Evolutionary conservation across 2,329 filamentous ascomycete genomes (phyloP).

Genomic region (Talaromyces funiculosus): DNA sequence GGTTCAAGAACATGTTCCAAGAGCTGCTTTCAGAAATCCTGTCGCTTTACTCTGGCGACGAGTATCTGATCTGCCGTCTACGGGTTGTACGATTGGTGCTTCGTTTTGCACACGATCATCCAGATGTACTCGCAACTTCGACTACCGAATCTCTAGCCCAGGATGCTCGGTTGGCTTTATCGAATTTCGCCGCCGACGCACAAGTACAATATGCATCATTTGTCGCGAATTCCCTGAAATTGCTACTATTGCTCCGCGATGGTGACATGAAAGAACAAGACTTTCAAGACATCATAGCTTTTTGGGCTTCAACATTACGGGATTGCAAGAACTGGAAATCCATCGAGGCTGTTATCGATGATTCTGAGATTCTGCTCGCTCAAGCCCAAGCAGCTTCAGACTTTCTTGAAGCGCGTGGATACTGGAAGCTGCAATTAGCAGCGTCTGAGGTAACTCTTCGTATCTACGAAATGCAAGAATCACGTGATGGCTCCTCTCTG

Average conservation of each 20-base stretch:
- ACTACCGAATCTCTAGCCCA: constrained; percentile 24
- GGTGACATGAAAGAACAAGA: constrained; percentile 25
- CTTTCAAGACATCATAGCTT: constrained; percentile 28
- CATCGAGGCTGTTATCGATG: constrained; percentile 45
- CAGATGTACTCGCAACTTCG: constrained; percentile 22
- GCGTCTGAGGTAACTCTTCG: constrained; percentile 47
- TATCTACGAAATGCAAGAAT: constrained; percentile 42
- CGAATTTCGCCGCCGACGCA: constrained; percentile 22
- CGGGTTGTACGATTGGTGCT: constrained; percentile 32
- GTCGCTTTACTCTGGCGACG: constrained; percentile 26
- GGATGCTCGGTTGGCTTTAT: constrained; percentile 22
- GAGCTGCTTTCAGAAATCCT: constrained; percentile 29
- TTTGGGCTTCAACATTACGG: constrained; percentile 37
- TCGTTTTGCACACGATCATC: constrained; percentile 31
- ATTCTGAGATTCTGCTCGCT: constrained; percentile 44
- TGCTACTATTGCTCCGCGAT: constrained; percentile 31
- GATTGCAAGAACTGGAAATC: constrained; percentile 40
- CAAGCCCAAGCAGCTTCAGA: constrained; percentile 52
- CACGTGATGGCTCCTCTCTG: constrained; percentile 32
- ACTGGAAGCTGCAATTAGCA: constrained; percentile 46
- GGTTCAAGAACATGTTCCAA: constrained; percentile 24
- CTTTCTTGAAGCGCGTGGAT: constrained; percentile 54
- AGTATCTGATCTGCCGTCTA: constrained; percentile 33
- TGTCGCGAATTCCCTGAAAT: constrained; percentile 29
- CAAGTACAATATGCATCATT: constrained; percentile 23